phyloP scores from a whole-genome alignment of 441 rosid genomes.

The Theobroma grandiflorum region DNA sequence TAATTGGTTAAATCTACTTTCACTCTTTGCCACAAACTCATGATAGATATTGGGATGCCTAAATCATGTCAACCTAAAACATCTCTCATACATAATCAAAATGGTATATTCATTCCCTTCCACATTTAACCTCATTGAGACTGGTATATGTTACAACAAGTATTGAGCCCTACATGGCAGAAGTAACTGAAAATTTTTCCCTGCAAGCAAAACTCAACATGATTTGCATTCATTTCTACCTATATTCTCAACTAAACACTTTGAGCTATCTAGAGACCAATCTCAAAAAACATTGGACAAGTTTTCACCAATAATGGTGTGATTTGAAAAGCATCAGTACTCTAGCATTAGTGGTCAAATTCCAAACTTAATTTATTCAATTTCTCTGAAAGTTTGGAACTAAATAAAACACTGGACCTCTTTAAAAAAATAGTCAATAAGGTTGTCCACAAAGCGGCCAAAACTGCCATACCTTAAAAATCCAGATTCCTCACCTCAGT shows the following conservation, averaged over 20 bases:
- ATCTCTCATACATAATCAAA: not conserved
- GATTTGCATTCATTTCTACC: not conserved
- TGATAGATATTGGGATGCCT: not conserved
- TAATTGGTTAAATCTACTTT: not conserved
- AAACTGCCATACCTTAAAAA: conserved; percentile 2
- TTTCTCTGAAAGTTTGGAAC: not conserved
- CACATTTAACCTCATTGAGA: not conserved
- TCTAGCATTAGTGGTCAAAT: not conserved
- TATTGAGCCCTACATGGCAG: not conserved
- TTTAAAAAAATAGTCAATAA: not conserved
- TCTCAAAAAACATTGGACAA: not conserved
- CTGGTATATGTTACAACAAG: conserved; percentile 7
- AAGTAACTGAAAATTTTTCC: not conserved
- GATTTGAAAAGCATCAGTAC: not conserved
- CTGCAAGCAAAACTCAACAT: not conserved
- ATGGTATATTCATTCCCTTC: not conserved
- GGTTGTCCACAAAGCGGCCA: not conserved
- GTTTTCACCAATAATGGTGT: not conserved
- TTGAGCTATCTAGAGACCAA: not conserved
- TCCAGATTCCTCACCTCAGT: conserved; percentile 6
- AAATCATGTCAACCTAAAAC: not conserved
- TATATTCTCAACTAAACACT: not conserved
- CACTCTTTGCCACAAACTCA: not conserved
- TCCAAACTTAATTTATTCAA: not conserved
- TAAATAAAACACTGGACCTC: not conserved